Conservation (phyloP, 2,329 filamentous ascomycete species). For the Fusarium palustre region DNA sequence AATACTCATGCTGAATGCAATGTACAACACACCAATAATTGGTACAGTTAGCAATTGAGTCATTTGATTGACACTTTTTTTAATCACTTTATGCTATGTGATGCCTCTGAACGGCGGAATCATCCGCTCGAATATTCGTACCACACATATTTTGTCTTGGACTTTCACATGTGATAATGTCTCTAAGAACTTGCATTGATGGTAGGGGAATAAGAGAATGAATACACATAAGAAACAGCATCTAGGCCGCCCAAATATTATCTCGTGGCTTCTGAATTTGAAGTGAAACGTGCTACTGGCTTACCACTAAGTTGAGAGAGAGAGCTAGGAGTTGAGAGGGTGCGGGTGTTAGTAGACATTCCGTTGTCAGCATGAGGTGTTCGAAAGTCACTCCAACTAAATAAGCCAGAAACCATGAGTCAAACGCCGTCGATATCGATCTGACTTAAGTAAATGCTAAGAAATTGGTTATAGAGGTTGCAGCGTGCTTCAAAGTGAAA, state of each 20-base stretch:
- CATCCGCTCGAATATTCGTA: slow-evolving; percentile 5
- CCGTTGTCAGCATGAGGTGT: neutral
- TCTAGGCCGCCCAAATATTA: neutral
- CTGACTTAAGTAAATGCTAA: neutral
- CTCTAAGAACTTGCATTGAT: too few species aligned
- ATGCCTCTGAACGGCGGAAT: neutral
- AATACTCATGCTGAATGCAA: neutral
- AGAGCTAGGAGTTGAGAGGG: neutral
- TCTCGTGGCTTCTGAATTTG: neutral
- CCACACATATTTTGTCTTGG: neutral
- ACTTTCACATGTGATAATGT: neutral
- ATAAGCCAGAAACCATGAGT: neutral
- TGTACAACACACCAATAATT: neutral
- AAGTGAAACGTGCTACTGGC: neutral
- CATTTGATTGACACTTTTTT: neutral
- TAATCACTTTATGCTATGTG: neutral
- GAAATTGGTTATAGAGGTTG: neutral
- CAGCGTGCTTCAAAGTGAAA: neutral
- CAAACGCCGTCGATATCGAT: neutral
- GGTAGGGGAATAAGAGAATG: too few species aligned
- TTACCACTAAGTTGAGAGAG: neutral
- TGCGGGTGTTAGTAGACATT: neutral
- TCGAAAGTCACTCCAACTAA: neutral
- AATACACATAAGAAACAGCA: neutral
- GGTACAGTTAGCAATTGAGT: neutral